Evolutionary conservation across 768 basidiomycete genomes (phyloP), one percentile per base, ranked within the genome.

Genomic region (Lactifluus rugatus): DNA sequence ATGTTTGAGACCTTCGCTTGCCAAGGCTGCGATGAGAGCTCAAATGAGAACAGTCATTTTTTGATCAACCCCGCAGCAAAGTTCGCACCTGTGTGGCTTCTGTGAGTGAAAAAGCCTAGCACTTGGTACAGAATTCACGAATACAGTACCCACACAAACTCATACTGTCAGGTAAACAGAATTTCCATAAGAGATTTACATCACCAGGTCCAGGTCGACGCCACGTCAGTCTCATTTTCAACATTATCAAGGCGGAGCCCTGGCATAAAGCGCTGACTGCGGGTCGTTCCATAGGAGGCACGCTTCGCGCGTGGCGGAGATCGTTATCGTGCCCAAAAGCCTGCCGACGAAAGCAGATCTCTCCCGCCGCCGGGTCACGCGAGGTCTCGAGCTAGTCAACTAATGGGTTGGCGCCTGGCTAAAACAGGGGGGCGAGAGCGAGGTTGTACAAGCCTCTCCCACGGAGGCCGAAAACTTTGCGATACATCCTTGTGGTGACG

Each of bases 381-480:
- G 57, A 57, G 39, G 51, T 49, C 19, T 62, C 52, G 37, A 58
- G 51, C 16, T 61, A 61, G 53, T 61, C 60, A 28, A 58, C 60
- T 62, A 32, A 21, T 14, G 11, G n/a, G 8, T 32, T n/a, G 31
- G 6, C 39, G 1, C 11, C 5, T 13, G 13, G 10, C 10, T 9
- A 13, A 7, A 34, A 34, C 9, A 2, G 8, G 25, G 23, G 53
- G 8, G 21, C 9, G 17, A n/a, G 28, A 1, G 28, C 25, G 16
- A 28, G 26, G 19, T 48, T 50, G 31, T 48, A 61, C 60, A 61
- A 11, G 25, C 54, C 52, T 16, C 60, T 52, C 1, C 47, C 16
- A 16, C 51, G 50, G 2, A 34, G 28, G 19, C 47, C 54, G 13
- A 57, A 61, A n/a, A 53, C 47, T 21, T 41, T 21, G 48, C 60